Percentiles rank a stretch among this genome's conserved stretches.
phyloP scores from a whole-genome alignment of 2,329 filamentous ascomycete species.

The Myriosclerotinia curreyana region DNA sequence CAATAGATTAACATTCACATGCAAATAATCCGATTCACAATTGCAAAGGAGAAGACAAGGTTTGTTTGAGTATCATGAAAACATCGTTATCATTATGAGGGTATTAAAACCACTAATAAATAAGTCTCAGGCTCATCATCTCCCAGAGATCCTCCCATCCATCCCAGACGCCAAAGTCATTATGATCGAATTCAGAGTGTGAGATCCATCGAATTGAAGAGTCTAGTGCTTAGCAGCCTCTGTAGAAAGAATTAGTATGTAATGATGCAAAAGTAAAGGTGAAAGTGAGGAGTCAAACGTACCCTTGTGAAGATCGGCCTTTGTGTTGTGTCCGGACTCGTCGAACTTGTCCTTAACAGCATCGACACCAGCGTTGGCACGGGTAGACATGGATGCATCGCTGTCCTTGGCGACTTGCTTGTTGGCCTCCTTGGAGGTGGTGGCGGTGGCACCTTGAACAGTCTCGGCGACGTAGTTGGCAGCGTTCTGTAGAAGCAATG shows the following conservation, averaged over 20 bases:
- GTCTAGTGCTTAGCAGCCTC: slow-evolving; percentile 41
- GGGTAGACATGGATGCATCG: slow-evolving; percentile 45
- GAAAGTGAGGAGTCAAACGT: slow-evolving; percentile 16
- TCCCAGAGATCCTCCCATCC: slow-evolving; percentile 10
- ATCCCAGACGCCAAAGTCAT: slow-evolving; percentile 20
- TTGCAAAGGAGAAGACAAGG: not conserved
- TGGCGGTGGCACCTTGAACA: slow-evolving; percentile 48
- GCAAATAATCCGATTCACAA: not conserved
- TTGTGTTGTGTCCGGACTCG: slow-evolving; percentile 49
- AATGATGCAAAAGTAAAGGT: not conserved
- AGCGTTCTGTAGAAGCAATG: slow-evolving; percentile 42
- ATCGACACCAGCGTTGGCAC: slow-evolving; percentile 51
- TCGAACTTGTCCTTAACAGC: slow-evolving; percentile 52
- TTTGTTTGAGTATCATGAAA: not conserved
- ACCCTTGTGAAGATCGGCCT: slow-evolving; percentile 50
- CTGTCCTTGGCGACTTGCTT: slow-evolving; percentile 54
- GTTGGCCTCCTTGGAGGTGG: slow-evolving; percentile 57
- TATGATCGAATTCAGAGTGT: slow-evolving; percentile 13
- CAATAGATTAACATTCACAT: not conserved
- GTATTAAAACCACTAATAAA: slow-evolving; percentile 20
- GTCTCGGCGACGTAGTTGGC: slow-evolving; percentile 57
- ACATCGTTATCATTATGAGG: slow-evolving; percentile 13
- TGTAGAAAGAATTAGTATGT: slow-evolving; percentile 26
- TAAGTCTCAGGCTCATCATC: slow-evolving; percentile 8
- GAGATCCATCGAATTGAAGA: slow-evolving; percentile 1